phyloP scores from a whole-genome alignment of 2,329 filamentous ascomycete genomes.

The Penicillium paneum region DNA sequence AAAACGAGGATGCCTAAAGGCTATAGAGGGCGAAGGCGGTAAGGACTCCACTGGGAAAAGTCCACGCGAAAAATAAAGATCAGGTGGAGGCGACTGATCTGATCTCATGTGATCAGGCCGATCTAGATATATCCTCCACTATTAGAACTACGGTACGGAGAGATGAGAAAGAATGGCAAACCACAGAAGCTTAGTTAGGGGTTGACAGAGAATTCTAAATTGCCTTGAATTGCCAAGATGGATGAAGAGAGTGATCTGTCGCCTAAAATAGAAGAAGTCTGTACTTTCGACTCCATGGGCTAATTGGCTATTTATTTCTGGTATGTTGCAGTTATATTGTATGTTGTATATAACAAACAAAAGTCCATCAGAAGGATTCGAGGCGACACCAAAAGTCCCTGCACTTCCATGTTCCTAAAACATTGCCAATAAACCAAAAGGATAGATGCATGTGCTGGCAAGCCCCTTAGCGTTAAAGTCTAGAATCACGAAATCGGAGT shows the following conservation, averaged over 20 bases:
- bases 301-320: too few relatives aligned
- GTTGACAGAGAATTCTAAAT: not conserved
- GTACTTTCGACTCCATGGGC: too few relatives aligned
- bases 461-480: conserved; percentile 3
- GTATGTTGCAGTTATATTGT: too few relatives aligned
- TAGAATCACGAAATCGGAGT: not conserved
- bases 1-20: conserved; percentile 11
- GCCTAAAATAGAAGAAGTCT: conserved; percentile 4
- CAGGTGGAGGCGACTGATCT: conserved; percentile 22
- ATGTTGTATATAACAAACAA: not conserved
- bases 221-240: not conserved
- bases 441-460: conserved; percentile 17
- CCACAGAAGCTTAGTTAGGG: not conserved
- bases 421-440: not conserved
- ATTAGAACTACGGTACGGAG: not conserved
- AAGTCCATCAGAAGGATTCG: not conserved
- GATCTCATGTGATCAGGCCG: not conserved
- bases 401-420: not conserved
- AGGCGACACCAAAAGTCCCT: not conserved
- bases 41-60: not conserved
- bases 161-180: not conserved
- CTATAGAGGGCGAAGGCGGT: too few relatives aligned
- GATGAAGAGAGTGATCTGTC: not conserved
- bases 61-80: not conserved
- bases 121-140: not conserved